Conservation (phyloP, 148 eudicot species). For the Heliosperma pusillum region DNA sequence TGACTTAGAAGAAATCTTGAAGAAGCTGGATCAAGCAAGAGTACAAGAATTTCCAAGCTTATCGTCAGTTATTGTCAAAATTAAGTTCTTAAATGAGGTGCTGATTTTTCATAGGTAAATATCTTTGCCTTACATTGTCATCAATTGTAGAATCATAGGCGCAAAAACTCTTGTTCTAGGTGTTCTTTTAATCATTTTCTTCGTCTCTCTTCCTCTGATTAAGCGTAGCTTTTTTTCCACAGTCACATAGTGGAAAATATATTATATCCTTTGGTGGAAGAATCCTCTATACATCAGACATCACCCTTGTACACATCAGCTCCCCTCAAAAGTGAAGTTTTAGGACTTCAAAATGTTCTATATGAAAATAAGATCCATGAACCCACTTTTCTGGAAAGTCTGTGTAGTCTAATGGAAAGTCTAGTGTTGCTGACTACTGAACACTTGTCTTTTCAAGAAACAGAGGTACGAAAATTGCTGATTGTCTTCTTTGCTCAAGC, state of each 20-base stretch:
- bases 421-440: conserved; percentile 39
- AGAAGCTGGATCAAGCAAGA: conserved; percentile 46
- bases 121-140: conserved; percentile 10
- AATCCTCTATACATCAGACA: conserved; percentile 28
- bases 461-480: conserved; percentile 46
- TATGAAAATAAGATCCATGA: conserved; percentile 29
- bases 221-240: conserved; percentile 25
- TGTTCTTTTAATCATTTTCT: conserved; percentile 9
- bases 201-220: not conserved
- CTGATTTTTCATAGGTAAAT: conserved; percentile 66
- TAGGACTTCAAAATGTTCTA: conserved; percentile 52
- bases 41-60: conserved; percentile 37
- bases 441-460: conserved; percentile 55
- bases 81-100: conserved; percentile 66
- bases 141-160: not conserved
- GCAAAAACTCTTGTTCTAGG: conserved; percentile 6
- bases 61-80: conserved; percentile 39
- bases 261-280: conserved; percentile 49
- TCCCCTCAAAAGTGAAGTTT: conserved; percentile 48
- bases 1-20: conserved; percentile 46
- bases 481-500: not conserved
- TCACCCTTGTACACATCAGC: conserved; percentile 31
- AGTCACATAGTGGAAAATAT: conserved; percentile 59
- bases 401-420: conserved; percentile 48
- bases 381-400: conserved; percentile 42